Percentiles rank a stretch among this genome's conserved stretches.
Evolutionary conservation across 345 rosid species (phyloP).

Genomic region (Arabidopsis suecica): DNA sequence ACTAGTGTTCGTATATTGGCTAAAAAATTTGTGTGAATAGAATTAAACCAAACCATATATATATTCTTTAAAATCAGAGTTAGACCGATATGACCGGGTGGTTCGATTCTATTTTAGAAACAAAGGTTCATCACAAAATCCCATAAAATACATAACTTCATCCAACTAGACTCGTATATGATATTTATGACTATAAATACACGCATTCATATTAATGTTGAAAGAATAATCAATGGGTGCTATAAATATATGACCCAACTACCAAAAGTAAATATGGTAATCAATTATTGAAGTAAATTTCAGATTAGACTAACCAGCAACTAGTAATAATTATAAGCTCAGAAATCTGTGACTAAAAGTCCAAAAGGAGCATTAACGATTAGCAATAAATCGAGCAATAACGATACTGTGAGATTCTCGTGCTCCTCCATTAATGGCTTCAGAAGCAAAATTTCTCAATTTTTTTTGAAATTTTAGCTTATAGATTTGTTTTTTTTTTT

Average conservation of each 20-base stretch:
- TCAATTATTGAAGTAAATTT: constrained; percentile 36
- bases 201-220: constrained; percentile 28
- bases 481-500: neutral
- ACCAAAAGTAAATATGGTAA: constrained; percentile 43
- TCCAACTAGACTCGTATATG: constrained; percentile 14
- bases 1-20: neutral
- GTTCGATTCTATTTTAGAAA: constrained; percentile 4
- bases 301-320: constrained; percentile 40
- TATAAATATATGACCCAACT: constrained; percentile 46
- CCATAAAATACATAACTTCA: constrained; percentile 15
- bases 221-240: constrained; percentile 37
- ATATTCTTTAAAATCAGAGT: neutral
- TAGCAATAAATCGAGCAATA: constrained; percentile 15
- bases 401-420: constrained; percentile 27
- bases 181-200: constrained; percentile 31
- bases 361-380: constrained; percentile 10
- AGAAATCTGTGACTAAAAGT: constrained; percentile 13
- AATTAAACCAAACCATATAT: constrained; percentile 6
- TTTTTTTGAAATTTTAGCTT: neutral
- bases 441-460: neutral
- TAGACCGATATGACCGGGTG: neutral
- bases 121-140: constrained; percentile 18
- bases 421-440: constrained; percentile 34
- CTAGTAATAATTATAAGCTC: constrained; percentile 34
- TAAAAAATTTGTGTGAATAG: neutral